A percentile compares a stretch with the other conserved stretches of the same genome.
Evolutionary conservation across 2,329 filamentous ascomycete genomes (phyloP).

Genomic region (Fusarium algeriense): DNA sequence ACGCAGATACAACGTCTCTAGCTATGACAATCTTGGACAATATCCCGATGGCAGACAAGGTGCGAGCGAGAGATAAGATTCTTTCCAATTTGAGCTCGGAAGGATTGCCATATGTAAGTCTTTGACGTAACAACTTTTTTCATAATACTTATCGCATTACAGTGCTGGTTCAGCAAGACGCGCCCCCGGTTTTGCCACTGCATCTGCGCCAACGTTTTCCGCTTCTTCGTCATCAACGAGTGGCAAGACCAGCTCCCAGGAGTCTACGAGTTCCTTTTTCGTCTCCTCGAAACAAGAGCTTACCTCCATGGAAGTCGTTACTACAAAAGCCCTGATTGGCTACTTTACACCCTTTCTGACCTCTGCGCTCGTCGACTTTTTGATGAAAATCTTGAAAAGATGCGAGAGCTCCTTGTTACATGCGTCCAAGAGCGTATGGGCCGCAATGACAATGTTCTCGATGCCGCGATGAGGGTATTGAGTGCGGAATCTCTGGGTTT

Average conservation of each 20-base stretch:
- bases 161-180: constrained; percentile 6
- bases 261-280: neutral
- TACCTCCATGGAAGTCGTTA: constrained; percentile 16
- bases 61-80: neutral
- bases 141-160: neutral
- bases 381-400: neutral
- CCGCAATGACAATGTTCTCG: neutral
- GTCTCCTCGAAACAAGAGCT: constrained; percentile 4
- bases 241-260: neutral
- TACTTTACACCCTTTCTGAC: constrained; percentile 1
- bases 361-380: neutral
- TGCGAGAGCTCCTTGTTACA: neutral
- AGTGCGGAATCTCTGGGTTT: neutral
- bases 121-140: fast-evolving
- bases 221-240: constrained; percentile 10
- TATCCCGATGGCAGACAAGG: neutral
- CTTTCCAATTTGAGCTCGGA: neutral
- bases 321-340: constrained; percentile 17
- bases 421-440: neutral
- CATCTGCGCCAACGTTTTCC: constrained; percentile 18
- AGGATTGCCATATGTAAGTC: constrained; percentile 11
- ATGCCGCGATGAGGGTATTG: neutral
- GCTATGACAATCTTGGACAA: neutral
- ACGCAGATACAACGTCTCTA: constrained; percentile 4
- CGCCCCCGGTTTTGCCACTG: constrained; percentile 7